These are phyloP conservation scores for Ascoidea rubescens DNA, from an alignment of 805 yeast species.

Conservation along the genomic window DNA sequence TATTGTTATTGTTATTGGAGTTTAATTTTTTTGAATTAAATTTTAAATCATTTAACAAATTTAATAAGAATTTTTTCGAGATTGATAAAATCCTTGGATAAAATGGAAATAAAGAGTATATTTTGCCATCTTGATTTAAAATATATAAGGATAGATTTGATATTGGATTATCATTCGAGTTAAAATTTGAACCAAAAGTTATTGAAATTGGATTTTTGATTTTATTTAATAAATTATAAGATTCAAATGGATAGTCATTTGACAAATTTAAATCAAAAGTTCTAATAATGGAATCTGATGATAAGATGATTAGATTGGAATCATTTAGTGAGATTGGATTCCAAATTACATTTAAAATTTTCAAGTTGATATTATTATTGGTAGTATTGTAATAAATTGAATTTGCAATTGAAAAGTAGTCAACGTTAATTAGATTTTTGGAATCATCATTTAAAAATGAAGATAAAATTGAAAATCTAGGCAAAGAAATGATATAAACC, in stretches of 20 bases:
- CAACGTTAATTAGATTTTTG: conserved; percentile 1
- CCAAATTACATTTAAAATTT: conserved; percentile 27
- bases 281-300: conserved; percentile 18
- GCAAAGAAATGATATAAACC: conserved; percentile 20
- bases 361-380: conserved; percentile 14
- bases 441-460: neutral
- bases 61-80: conserved; percentile 8
- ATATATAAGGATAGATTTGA: conserved; percentile 42
- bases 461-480: conserved; percentile 12
- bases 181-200: conserved; percentile 13
- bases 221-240: conserved; percentile 12
- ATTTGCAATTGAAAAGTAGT: conserved; percentile 15
- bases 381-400: conserved; percentile 5
- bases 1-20: neutral
- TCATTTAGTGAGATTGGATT: conserved; percentile 28
- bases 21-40: neutral
- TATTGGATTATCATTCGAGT: conserved; percentile 13
- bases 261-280: conserved; percentile 23
- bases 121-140: conserved; percentile 39
- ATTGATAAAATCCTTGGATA: conserved; percentile 32
- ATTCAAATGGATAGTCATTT: conserved; percentile 13
- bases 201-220: conserved; percentile 14
- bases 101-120: conserved; percentile 53
- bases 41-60: too few species aligned
- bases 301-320: conserved; percentile 28